Evolutionary conservation across 345 rosid species (phyloP).

Genomic region (Hirschfeldia incana): DNA sequence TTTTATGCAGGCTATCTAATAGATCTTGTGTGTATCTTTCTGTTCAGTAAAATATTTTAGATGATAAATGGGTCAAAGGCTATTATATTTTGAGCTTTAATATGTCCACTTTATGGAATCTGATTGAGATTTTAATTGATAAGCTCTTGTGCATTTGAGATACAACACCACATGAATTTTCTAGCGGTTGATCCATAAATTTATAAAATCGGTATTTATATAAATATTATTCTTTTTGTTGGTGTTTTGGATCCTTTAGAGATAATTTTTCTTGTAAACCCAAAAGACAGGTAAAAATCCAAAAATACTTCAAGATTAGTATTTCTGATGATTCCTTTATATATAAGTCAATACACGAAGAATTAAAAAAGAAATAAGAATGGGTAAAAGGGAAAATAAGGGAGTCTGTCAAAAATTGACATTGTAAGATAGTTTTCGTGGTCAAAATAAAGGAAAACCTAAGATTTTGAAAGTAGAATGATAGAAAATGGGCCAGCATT

Average conservation of each 20-base stretch:
- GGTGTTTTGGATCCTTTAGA: neutral
- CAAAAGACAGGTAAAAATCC: neutral
- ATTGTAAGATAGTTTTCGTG: neutral
- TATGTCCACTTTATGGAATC: conserved; percentile 8
- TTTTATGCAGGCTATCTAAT: neutral
- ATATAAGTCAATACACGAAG: neutral
- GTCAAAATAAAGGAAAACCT: neutral
- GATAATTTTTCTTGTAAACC: neutral
- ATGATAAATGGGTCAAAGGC: conserved; percentile 17
- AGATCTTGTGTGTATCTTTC: neutral
- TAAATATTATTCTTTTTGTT: neutral
- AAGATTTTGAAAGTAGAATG: neutral
- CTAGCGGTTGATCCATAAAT: neutral
- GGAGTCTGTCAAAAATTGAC: neutral
- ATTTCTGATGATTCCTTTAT: neutral
- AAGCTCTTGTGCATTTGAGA: conserved; percentile 10
- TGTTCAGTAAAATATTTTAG: conserved; percentile 1
- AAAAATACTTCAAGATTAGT: neutral
- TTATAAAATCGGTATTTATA: neutral
- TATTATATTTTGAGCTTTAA: conserved; percentile 13
- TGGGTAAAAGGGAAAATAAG: neutral
- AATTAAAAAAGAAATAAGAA: neutral
- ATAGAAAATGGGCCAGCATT: neutral
- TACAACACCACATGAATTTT: neutral
- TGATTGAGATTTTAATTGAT: neutral